These are phyloP conservation scores for Botrytis hyacinthi DNA, from an alignment of 2,329 filamentous ascomycete genomes.

Conservation along the genomic window DNA sequence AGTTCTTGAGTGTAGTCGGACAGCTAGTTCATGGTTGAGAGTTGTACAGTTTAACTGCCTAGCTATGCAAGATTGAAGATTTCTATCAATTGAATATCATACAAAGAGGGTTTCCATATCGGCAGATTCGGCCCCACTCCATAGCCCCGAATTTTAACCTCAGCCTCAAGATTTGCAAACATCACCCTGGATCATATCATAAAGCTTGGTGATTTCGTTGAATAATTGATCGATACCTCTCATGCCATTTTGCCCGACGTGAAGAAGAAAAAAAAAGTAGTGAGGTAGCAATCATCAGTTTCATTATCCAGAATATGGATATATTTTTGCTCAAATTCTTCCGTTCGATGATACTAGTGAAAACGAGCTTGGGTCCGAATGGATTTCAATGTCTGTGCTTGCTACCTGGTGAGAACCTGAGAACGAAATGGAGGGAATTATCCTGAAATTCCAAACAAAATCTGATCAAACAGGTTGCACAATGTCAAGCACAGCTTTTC, in stretches of 20 bases:
- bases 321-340: conserved; percentile 40
- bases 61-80: neutral
- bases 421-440: conserved; percentile 39
- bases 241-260: neutral
- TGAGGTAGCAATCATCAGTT: conserved; percentile 43
- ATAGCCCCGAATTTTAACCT: neutral
- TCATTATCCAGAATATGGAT: conserved; percentile 36
- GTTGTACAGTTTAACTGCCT: neutral
- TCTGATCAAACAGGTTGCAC: conserved; percentile 38
- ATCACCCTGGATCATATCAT: neutral
- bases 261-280: conserved; percentile 40
- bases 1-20: neutral
- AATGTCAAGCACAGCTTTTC: conserved; percentile 37
- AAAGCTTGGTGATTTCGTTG: neutral
- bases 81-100: neutral
- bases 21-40: neutral
- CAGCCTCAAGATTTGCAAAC: neutral
- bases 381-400: conserved; percentile 43
- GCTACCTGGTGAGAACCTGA: conserved; percentile 28
- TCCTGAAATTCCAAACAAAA: conserved; percentile 38
- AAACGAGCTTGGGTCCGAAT: conserved; percentile 44
- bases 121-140: neutral
- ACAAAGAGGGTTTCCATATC: neutral
- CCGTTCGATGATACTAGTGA: conserved; percentile 38
- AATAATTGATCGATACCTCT: neutral